These are phyloP conservation scores for Sphaerulina vaccinii DNA, from an alignment of 2,329 filamentous ascomycete genomes.

Conservation along the genomic window DNA sequence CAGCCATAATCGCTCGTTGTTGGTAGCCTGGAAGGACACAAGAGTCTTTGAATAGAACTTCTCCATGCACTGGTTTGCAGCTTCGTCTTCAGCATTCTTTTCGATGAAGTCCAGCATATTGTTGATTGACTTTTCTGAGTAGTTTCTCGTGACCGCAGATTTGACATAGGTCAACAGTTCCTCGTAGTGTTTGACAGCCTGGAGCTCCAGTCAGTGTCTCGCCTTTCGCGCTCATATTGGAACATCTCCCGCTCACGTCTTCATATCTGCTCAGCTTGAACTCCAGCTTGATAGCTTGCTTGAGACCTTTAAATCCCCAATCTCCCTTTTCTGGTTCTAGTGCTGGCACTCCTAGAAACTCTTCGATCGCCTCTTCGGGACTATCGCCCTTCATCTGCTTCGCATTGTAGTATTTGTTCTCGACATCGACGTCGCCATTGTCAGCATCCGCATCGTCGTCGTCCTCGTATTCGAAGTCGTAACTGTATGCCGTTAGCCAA, in stretches of 20 bases:
- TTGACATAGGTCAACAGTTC: constrained; percentile 97
- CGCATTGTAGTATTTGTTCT: constrained; percentile 99
- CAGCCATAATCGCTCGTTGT: constrained; percentile 94
- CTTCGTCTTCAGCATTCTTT: constrained; percentile 73
- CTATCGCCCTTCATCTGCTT: constrained; percentile 91
- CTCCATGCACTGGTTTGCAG: constrained; percentile 80
- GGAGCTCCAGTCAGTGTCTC: constrained; percentile 26
- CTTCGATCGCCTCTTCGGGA: constrained; percentile 82
- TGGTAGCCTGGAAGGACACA: constrained; percentile 91
- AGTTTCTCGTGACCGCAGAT: constrained; percentile 93
- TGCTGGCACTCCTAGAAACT: constrained; percentile 84
- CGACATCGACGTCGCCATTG: constrained; percentile 85
- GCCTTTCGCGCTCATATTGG: neutral
- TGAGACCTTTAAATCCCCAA: constrained; percentile 97
- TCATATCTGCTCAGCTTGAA: constrained; percentile 89
- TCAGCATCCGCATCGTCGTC: constrained; percentile 89
- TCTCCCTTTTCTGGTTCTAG: constrained; percentile 91
- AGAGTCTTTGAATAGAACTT: constrained; percentile 93
- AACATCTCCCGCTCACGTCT: constrained; percentile 54
- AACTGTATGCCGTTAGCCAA: constrained; percentile 48
- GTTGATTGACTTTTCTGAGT: constrained; percentile 98
- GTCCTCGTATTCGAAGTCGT: constrained; percentile 97
- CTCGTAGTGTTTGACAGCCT: constrained; percentile 89
- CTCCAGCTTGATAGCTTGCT: constrained; percentile 96
- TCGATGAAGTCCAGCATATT: constrained; percentile 99